Evolutionary conservation across 2,329 filamentous ascomycete species (phyloP), one percentile per base, ranked within the genome.

Genomic region (Aspergillus tanneri): DNA sequence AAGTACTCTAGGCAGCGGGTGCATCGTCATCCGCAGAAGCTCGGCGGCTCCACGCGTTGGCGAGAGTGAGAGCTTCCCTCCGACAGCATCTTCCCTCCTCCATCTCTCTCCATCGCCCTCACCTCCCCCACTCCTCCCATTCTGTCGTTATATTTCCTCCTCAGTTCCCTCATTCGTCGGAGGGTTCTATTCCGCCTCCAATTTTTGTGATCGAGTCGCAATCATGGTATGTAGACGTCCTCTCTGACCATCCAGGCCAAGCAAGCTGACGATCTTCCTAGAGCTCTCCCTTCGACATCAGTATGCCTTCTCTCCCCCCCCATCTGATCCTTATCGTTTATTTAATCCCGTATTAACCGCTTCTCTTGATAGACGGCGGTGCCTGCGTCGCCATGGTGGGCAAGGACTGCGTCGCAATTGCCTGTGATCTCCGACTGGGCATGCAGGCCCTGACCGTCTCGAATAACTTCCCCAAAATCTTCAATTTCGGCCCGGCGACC

Each of bases 401-500:
- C 79, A 97, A 99, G 77, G 91, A 97, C 84, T 99, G 93, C 75
- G 93, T 99, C 53, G 93, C 93, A 75, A 97, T 99, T 70, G 93
- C 93, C 72, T 99, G 93, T 80, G 93, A 99, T 76, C 89, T 99
- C 59, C 92, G 93, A 57, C 89, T 99, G 60, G 93, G 93, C 65
- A 86, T 97, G 69, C 93, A 99, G 78, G 83, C 93, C 68, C 82
- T 99, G 68, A 99, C 93, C 55, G 88, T 99, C 51, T 96, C 90
- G 72, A 99, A 99, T 85, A 72, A 97, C 86, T 97, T 97, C 81
- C 93, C 93, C 78, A 99, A 99, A 81, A 89, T 99, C 80, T 97
- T 97, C 84, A 85, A 87, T 73, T 97, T 95, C 81, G 90, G 90
- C 59, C 72, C 75, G 67, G 89, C 92, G 67, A 89, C 93, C 64